A percentile compares a stretch with the other conserved stretches of the same genome.
phyloP scores from a whole-genome alignment of 163 green algal genomes.

The Scenedesmus sp. region DNA sequence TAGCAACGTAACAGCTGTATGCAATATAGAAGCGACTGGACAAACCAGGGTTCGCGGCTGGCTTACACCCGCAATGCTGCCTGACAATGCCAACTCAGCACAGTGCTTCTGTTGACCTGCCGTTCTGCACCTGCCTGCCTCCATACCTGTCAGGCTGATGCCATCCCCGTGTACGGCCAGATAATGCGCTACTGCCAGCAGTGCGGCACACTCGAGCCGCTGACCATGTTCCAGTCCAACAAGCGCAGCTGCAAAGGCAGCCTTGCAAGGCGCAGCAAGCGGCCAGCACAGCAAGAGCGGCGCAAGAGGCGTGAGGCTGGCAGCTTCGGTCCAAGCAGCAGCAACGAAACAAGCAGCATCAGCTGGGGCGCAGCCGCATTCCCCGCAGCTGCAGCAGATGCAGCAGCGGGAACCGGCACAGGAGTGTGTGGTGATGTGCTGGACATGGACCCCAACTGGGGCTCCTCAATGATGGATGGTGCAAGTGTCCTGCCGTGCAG shows the following conservation, averaged over 20 bases:
- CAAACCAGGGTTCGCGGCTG: too few species aligned
- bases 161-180: background rate
- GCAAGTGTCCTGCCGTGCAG: background rate
- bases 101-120: background rate
- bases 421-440: background rate
- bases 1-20: too few species aligned
- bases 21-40: too few species aligned
- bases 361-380: background rate
- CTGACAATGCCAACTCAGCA: too few species aligned
- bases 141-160: background rate
- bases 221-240: background rate
- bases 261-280: background rate
- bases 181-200: background rate
- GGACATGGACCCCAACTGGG: background rate
- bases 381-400: background rate
- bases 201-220: background rate
- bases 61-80: too few species aligned
- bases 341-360: background rate
- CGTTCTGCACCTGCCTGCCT: background rate
- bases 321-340: background rate
- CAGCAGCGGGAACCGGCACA: background rate
- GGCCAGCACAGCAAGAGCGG: background rate
- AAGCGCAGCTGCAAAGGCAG: constrained; percentile 5
- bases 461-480: background rate
- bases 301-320: background rate